Evolutionary conservation across 306 rosid species (phyloP).

Genomic region (Ochetophila trinervis): DNA sequence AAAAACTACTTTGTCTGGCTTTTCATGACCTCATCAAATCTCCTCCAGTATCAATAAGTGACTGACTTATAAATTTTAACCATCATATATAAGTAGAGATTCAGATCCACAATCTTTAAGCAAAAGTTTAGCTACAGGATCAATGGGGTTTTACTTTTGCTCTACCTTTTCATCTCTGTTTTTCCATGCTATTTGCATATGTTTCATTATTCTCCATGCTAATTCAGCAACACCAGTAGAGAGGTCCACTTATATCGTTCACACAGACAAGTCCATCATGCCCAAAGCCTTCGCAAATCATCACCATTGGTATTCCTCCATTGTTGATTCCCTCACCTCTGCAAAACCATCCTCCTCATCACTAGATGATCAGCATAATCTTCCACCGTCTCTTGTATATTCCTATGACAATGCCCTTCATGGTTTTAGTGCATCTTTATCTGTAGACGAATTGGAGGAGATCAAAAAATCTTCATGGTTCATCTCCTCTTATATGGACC

Average conservation of each 20-base stretch:
- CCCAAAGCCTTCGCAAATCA: slow-evolving; percentile 11
- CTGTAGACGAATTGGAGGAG: slow-evolving; percentile 1
- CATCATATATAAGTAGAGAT: neutral
- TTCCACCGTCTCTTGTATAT: slow-evolving; percentile 11
- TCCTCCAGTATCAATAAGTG: neutral
- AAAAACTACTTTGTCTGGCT: neutral
- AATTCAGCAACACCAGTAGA: neutral
- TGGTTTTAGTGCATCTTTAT: slow-evolving; percentile 13
- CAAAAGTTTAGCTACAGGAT: neutral
- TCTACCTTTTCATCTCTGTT: neutral
- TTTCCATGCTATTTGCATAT: neutral
- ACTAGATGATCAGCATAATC: neutral
- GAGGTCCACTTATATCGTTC: slow-evolving; percentile 16
- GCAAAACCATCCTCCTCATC: neutral
- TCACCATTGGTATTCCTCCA: slow-evolving; percentile 22
- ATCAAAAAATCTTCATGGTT: slow-evolving; percentile 12
- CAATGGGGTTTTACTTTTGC: neutral
- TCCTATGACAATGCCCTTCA: slow-evolving; percentile 14
- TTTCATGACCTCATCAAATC: neutral
- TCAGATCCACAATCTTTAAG: neutral
- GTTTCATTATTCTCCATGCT: neutral
- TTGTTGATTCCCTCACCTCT: slow-evolving; percentile 3
- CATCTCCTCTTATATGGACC: slow-evolving; percentile 5
- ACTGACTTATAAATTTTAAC: neutral
- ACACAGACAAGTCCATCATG: slow-evolving; percentile 23